A percentile compares a stretch with the other conserved stretches of the same genome.
phyloP scores from a whole-genome alignment of 2,329 filamentous ascomycete genomes.

The Aotearoamyces nothofagi region DNA sequence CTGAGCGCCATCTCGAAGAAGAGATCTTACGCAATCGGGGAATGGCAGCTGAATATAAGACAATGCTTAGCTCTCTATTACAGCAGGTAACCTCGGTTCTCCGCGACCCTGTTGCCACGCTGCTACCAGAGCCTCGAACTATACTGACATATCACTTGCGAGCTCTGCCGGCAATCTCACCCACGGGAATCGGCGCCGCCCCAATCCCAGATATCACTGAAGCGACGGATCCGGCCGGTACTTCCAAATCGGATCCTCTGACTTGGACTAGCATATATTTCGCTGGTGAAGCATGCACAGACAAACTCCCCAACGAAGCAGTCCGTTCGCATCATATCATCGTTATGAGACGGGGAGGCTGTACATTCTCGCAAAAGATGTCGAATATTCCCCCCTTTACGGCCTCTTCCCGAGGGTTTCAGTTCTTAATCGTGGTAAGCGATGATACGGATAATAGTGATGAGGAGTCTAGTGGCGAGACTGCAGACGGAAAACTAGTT shows the following conservation, averaged over 20 bases:
- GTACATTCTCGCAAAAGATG: slow-evolving; percentile 72
- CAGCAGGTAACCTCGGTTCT: slow-evolving; percentile 34
- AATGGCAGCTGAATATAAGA: slow-evolving; percentile 18
- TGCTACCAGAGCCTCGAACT: slow-evolving; percentile 20
- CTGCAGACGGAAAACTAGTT: slow-evolving; percentile 16
- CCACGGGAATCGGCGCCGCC: slow-evolving; percentile 44
- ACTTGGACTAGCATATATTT: slow-evolving; percentile 60
- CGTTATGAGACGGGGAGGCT: slow-evolving; percentile 67
- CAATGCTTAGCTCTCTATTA: slow-evolving; percentile 28
- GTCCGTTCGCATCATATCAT: slow-evolving; percentile 55
- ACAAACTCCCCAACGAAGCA: slow-evolving; percentile 33
- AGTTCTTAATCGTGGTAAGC: slow-evolving; percentile 68
- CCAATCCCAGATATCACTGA: slow-evolving; percentile 47
- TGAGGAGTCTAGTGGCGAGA: slow-evolving; percentile 16
- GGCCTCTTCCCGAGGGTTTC: slow-evolving; percentile 43
- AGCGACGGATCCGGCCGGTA: slow-evolving; percentile 20
- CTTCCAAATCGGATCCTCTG: slow-evolving; percentile 26
- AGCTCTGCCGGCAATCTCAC: slow-evolving; percentile 29
- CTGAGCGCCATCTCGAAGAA: slow-evolving; percentile 8
- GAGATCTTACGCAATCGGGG: slow-evolving; percentile 6
- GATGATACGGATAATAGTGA: slow-evolving; percentile 26
- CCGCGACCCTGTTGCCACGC: slow-evolving; percentile 25
- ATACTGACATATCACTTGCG: slow-evolving; percentile 16
- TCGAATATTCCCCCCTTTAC: slow-evolving; percentile 69
- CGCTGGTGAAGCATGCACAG: slow-evolving; percentile 48